These are phyloP conservation scores for Penicillium olsonii DNA, from an alignment of 2,329 filamentous ascomycete genomes.

Conservation along the genomic window DNA sequence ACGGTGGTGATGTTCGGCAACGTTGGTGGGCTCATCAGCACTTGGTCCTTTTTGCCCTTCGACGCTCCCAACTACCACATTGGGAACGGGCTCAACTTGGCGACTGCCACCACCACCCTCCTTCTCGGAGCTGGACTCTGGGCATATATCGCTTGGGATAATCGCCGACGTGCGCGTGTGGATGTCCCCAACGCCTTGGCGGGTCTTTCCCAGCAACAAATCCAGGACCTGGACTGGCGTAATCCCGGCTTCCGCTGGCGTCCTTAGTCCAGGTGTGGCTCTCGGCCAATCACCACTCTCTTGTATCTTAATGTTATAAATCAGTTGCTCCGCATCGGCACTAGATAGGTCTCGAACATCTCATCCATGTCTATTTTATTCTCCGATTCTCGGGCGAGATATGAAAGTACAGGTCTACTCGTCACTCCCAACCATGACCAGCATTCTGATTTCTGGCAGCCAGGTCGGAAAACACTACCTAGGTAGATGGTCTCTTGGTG, in stretches of 20 bases:
- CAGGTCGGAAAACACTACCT: too few species aligned
- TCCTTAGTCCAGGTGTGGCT: constrained; percentile 15
- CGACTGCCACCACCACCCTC: constrained; percentile 59
- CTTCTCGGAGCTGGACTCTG: constrained; percentile 53
- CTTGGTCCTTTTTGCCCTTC: constrained; percentile 64
- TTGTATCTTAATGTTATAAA: background rate
- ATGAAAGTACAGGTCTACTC: background rate
- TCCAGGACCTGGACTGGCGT: constrained; percentile 65
- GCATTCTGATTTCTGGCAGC: too few species aligned
- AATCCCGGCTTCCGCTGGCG: constrained; percentile 68
- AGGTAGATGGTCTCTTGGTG: too few species aligned
- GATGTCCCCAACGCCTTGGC: constrained; percentile 59
- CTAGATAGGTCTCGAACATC: background rate
- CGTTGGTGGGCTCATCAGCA: constrained; percentile 67
- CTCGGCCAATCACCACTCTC: background rate
- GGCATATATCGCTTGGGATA: constrained; percentile 65
- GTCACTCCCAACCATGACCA: too few species aligned
- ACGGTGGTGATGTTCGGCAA: constrained; percentile 72
- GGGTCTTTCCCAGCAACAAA: constrained; percentile 54
- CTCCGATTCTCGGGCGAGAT: constrained; percentile 2
- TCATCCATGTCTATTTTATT: background rate
- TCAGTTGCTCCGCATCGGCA: background rate
- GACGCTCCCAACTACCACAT: constrained; percentile 69
- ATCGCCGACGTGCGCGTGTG: constrained; percentile 57
- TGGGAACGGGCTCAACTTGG: constrained; percentile 71